These are phyloP conservation scores for Monilinia fructigena DNA, from an alignment of 2,329 filamentous ascomycete genomes.

Conservation along the genomic window DNA sequence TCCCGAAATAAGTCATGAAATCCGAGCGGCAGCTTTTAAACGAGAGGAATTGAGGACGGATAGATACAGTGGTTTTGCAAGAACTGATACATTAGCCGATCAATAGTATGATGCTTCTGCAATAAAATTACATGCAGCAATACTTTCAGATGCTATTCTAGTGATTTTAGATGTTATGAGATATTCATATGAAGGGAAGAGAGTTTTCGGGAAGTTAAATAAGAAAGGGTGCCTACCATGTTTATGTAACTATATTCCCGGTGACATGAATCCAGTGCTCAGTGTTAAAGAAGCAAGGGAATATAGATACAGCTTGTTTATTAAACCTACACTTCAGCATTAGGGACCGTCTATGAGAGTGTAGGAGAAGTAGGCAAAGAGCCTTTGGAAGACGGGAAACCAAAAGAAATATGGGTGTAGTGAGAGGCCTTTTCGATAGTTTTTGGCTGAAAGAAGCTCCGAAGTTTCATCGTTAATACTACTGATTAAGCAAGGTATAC, in stretches of 20 bases:
- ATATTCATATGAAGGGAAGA: conserved; percentile 48
- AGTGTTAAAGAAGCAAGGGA: conserved; percentile 52
- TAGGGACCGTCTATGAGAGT: conserved; percentile 2
- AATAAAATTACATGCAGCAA: conserved; percentile 49
- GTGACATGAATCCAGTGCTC: conserved; percentile 54
- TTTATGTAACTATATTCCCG: conserved; percentile 57
- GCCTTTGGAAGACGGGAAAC: not conserved
- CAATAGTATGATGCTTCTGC: conserved; percentile 58
- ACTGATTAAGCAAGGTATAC: not conserved
- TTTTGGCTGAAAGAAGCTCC: conserved; percentile 13
- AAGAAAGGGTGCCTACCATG: conserved; percentile 48
- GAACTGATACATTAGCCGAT: conserved; percentile 59
- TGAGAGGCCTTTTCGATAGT: conserved; percentile 8
- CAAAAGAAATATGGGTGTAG: not conserved
- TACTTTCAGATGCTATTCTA: conserved; percentile 56
- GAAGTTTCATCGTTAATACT: not conserved
- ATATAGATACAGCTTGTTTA: conserved; percentile 58
- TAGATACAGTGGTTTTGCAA: conserved; percentile 57
- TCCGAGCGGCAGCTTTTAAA: conserved; percentile 54
- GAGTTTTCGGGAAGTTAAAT: not conserved
- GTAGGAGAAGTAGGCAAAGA: conserved; percentile 5
- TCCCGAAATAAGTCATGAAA: conserved; percentile 44
- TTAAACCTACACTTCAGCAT: conserved; percentile 46
- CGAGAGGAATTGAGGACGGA: conserved; percentile 46
- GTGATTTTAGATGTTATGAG: conserved; percentile 60